Conservation (phyloP, 2,329 filamentous ascomycete genomes). For the Xylariaceae sp. region DNA sequence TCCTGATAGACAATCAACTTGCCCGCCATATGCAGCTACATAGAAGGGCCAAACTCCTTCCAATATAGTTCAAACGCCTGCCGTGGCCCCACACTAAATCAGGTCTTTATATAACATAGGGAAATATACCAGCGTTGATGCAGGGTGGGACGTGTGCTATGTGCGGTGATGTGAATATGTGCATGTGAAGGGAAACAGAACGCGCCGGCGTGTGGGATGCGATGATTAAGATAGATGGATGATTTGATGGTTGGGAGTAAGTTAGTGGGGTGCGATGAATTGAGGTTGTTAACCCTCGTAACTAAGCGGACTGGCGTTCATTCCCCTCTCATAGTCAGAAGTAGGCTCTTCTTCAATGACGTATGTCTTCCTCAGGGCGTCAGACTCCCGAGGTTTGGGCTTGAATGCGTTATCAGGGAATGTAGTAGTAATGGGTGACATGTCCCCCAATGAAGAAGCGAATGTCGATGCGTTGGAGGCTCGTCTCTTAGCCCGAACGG, state of each 20-base stretch:
- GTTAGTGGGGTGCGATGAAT: neutral
- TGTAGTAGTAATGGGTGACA: neutral
- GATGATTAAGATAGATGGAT: neutral
- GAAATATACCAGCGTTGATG: no score
- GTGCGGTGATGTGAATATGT: no score
- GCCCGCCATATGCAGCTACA: no score
- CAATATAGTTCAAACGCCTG: no score
- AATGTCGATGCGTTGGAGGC: conserved; percentile 3
- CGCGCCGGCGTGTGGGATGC: neutral
- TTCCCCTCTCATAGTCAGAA: neutral
- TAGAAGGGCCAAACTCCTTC: no score
- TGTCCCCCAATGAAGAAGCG: conserved; percentile 1
- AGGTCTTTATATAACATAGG: no score
- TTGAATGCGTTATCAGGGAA: neutral
- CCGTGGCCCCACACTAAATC: no score
- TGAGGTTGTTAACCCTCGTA: neutral
- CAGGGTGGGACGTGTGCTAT: no score
- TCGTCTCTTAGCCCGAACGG: conserved; percentile 8
- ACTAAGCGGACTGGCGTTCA: neutral
- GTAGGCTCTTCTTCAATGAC: conserved; percentile 16
- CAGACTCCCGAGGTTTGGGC: conserved; percentile 1
- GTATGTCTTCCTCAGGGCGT: conserved; percentile 8
- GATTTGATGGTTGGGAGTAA: neutral
- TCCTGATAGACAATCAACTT: no score
- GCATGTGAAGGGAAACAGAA: no score